These are phyloP conservation scores for Pyropia haitanensis DNA, from an alignment of 23 red algal species.

Conservation along the genomic window DNA sequence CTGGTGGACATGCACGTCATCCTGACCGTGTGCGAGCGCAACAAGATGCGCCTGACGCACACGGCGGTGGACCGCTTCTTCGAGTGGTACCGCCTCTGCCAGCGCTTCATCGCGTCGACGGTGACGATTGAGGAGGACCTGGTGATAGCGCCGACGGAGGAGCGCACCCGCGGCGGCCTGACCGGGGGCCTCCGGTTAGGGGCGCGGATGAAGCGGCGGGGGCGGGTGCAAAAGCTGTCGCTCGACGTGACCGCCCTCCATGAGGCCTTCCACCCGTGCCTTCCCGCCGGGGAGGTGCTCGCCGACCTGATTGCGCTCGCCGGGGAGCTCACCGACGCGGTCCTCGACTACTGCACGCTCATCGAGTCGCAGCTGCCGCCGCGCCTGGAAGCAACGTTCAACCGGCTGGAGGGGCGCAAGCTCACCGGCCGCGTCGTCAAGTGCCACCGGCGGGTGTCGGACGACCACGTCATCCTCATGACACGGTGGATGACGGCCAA, in stretches of 20 bases:
- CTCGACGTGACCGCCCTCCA: conserved; percentile 15
- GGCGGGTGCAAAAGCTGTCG: conserved; percentile 32
- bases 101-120: conserved; percentile 34
- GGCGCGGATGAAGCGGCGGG: conserved; percentile 33
- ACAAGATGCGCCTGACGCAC: conserved; percentile 39
- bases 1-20: conserved; percentile 46
- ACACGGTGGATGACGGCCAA: conserved; percentile 58
- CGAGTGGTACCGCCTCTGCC: conserved; percentile 48
- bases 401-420: conserved; percentile 20
- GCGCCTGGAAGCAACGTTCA: conserved; percentile 12
- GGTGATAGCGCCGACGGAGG: conserved; percentile 28
- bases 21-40: conserved; percentile 28
- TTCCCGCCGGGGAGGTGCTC: conserved; percentile 43
- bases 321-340: conserved; percentile 19
- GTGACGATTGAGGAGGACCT: conserved; percentile 57
- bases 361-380: conserved; percentile 14
- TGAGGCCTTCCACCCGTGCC: conserved; percentile 18
- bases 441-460: conserved; percentile 31
- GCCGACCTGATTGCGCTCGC: conserved; percentile 11
- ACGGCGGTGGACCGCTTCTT: conserved; percentile 51
- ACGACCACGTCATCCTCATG: conserved; percentile 48
- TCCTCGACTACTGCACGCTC: conserved; percentile 32
- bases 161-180: conserved; percentile 12
- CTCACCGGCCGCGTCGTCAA: conserved; percentile 19
- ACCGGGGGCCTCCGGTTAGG: conserved; percentile 19